A percentile compares a stretch with the other conserved stretches of the same genome.
These are phyloP conservation scores for Phoma herbarum DNA, from an alignment of 2,329 filamentous ascomycete genomes.

Conservation along the genomic window DNA sequence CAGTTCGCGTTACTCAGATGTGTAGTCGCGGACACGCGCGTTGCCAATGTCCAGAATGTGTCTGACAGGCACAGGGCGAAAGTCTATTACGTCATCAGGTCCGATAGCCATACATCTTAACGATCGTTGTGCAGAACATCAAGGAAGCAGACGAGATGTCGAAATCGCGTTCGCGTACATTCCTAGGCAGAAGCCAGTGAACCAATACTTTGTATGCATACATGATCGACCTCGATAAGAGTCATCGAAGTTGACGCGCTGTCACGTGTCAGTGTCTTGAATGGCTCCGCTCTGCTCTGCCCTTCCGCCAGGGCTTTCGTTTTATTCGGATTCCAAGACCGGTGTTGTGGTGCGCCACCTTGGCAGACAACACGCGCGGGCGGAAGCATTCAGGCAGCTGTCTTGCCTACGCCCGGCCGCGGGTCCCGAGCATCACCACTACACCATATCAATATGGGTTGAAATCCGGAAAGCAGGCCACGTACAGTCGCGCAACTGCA, in stretches of 20 bases:
- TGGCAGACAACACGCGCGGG: slow-evolving; percentile 5
- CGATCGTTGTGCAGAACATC: slow-evolving; percentile 1
- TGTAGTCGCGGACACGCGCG: not conserved
- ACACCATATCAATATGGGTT: not conserved
- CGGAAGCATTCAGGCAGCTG: slow-evolving; percentile 2
- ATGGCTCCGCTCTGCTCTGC: not conserved
- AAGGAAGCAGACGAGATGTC: not conserved
- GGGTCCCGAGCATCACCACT: not conserved
- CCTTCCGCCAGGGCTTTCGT: not conserved
- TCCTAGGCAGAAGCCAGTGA: not conserved
- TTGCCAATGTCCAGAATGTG: not conserved
- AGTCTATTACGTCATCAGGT: slow-evolving; percentile 17
- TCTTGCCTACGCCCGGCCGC: not conserved
- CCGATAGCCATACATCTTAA: not conserved
- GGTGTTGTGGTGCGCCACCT: not conserved
- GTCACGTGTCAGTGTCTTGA: not conserved
- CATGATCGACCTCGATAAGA: not conserved
- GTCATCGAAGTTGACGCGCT: not conserved
- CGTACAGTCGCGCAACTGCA: not conserved
- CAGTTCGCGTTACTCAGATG: not conserved
- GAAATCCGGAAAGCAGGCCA: not conserved
- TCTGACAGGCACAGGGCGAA: not conserved
- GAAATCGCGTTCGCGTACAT: not conserved
- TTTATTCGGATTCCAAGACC: not conserved
- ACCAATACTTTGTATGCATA: not conserved